phyloP scores from a whole-genome alignment of 2,329 filamentous ascomycete genomes.

The Neofusicoccum sp. region DNA sequence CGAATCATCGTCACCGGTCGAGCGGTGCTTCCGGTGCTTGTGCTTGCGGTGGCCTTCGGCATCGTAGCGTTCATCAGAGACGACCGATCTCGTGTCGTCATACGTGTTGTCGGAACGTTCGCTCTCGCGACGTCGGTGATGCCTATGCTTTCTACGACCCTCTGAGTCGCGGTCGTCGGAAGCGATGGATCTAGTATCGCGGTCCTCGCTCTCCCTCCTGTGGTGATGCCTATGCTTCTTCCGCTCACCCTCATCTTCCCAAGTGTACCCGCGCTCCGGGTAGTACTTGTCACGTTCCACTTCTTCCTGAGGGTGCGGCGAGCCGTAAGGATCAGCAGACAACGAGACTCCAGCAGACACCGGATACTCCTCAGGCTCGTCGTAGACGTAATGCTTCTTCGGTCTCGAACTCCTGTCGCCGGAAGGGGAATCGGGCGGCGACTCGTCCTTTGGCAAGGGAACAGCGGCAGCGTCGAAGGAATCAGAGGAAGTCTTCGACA shows the following conservation, averaged over 20 bases:
- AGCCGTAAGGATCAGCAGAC: background rate
- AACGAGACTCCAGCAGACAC: background rate
- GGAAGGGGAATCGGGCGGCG: background rate
- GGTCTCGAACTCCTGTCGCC: background rate
- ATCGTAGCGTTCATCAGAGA: slow-evolving; percentile 38
- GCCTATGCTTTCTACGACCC: slow-evolving; percentile 25
- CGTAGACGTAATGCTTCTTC: slow-evolving; percentile 7
- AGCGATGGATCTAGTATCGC: slow-evolving; percentile 21
- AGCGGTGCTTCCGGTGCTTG: slow-evolving; percentile 29
- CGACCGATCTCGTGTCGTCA: slow-evolving; percentile 40
- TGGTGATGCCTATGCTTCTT: slow-evolving; percentile 12
- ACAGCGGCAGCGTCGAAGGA: slow-evolving; percentile 5
- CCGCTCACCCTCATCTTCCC: slow-evolving; percentile 5
- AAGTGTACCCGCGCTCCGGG: slow-evolving; percentile 4
- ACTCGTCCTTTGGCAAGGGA: slow-evolving; percentile 16
- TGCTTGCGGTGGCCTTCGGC: slow-evolving; percentile 34
- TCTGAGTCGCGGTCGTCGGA: slow-evolving; percentile 19
- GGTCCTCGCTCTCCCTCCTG: slow-evolving; percentile 14
- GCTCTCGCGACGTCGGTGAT: slow-evolving; percentile 36
- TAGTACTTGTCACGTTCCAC: background rate
- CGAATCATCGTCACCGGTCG: slow-evolving; percentile 13
- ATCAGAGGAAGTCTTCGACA: background rate
- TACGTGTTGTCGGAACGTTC: slow-evolving; percentile 30
- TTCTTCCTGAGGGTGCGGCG: background rate
- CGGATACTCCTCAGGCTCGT: slow-evolving; percentile 13